Evolutionary conservation across 768 basidiomycete species (phyloP), one percentile per base, ranked within the genome.

Genomic region (Lactifluus subvellereus): DNA sequence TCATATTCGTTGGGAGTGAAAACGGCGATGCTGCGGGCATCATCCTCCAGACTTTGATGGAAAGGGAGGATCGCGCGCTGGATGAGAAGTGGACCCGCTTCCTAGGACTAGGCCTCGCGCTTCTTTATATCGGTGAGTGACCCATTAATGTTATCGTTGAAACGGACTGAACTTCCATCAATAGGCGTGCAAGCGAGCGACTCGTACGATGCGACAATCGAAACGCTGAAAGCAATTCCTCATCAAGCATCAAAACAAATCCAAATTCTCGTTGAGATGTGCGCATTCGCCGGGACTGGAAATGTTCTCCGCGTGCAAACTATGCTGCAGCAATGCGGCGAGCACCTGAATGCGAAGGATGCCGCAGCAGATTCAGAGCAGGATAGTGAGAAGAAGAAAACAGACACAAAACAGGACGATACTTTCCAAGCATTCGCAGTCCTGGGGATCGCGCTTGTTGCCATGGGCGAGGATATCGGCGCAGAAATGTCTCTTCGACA

Each of bases 391-490:
- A 79, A 82, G 52, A 77, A 79, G 61, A 77, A 79, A 72, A 71
- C 78, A 68, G 78, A 70, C 66, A 77, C 83, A 66, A 76, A 76
- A 27, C 69, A 72, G 58, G 86, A 91, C 64, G 90, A 93, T 67
- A 87, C 87, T 35, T 92, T 91, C 80, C 91, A 98, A 73, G 84
- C 92, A 0, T 89, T 98, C 66, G 91, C 96, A 16, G 94, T 96
- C 35, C 79, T 98, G 60, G 97, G 94, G 32, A 91, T 99, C 69
- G 87, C 96, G 0, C 75, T 98, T 62, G 90, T 98, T 49, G 87
- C 97, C 4, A 98, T 98, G 94, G 97, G 97, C 20, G 97, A 99
- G 75, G 96, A 98, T 27, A 86, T 98, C 53, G 97, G 97, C 53
- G 87, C 94, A 2, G 93, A 98, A 74, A 98, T 99, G 97, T 87